Conservation (phyloP, 1,284 basidiomycete species). For the Ustilago loliicola region DNA sequence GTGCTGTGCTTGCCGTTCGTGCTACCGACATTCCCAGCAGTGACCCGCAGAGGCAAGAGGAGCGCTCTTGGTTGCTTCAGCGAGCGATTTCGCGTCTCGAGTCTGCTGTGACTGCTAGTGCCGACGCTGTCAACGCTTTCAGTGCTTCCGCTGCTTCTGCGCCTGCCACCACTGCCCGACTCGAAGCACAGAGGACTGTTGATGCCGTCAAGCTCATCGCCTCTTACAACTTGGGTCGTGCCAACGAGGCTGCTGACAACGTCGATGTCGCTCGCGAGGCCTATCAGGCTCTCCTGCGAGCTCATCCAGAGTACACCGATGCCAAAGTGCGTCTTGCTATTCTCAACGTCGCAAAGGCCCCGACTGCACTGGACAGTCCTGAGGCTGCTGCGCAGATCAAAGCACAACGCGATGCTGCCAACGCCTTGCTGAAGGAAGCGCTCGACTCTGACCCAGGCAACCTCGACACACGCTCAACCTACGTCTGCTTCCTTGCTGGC, state of each 20-base stretch:
- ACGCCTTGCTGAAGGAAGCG: slow-evolving; percentile 63
- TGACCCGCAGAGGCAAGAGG: slow-evolving; percentile 39
- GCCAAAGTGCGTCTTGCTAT: slow-evolving; percentile 68
- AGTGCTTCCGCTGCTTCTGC: slow-evolving; percentile 30
- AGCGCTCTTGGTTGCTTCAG: slow-evolving; percentile 47
- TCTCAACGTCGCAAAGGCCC: slow-evolving; percentile 54
- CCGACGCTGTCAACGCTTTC: slow-evolving; percentile 36
- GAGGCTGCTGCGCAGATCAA: slow-evolving; percentile 36
- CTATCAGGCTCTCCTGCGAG: slow-evolving; percentile 61
- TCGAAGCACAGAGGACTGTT: slow-evolving; percentile 42
- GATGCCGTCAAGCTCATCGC: slow-evolving; percentile 62
- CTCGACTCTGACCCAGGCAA: slow-evolving; percentile 64
- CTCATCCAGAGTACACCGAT: slow-evolving; percentile 69
- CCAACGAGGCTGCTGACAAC: slow-evolving; percentile 58
- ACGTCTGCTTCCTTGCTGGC: slow-evolving; percentile 68
- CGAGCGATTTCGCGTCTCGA: slow-evolving; percentile 52
- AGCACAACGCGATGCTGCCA: slow-evolving; percentile 53
- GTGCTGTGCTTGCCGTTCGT: slow-evolving; percentile 57
- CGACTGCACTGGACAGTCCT: slow-evolving; percentile 15
- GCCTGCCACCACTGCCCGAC: slow-evolving; percentile 33
- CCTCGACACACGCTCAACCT: slow-evolving; percentile 64
- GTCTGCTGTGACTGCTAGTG: slow-evolving; percentile 42
- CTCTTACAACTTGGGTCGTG: slow-evolving; percentile 67
- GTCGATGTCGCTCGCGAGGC: slow-evolving; percentile 60
- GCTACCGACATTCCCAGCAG: slow-evolving; percentile 43